Evolutionary conservation across 805 yeast genomes (phyloP).

Genomic region (Candida pseudofarinosa): DNA sequence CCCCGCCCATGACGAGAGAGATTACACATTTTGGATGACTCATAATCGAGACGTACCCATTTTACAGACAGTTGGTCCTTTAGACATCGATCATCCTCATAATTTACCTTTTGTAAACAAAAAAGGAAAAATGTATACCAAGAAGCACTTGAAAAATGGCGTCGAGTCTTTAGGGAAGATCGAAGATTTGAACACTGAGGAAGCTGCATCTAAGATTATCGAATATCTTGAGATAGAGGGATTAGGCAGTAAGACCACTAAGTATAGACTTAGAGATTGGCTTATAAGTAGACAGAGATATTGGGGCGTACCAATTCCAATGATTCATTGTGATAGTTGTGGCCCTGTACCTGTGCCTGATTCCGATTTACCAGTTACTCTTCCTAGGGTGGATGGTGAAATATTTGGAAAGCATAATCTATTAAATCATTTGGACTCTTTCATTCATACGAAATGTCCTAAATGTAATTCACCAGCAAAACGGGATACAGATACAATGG

Average conservation of each 20-base stretch:
- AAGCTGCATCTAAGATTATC: conserved; percentile 51
- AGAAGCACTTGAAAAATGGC: conserved; percentile 23
- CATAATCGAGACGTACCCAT: conserved; percentile 49
- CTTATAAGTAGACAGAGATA: conserved; percentile 88
- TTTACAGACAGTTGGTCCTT: conserved; percentile 12
- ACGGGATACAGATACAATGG: conserved; percentile 98
- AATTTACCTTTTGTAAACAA: conserved; percentile 36
- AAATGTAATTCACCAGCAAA: conserved; percentile 58
- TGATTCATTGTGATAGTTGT: conserved; percentile 79
- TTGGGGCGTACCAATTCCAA: conserved; percentile 99
- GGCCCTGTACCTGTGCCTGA: conserved; percentile 94
- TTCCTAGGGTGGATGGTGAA: conserved; percentile 60
- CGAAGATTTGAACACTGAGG: conserved; percentile 44
- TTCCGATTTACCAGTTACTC: conserved; percentile 71
- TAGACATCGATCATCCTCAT: not conserved
- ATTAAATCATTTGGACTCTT: conserved; percentile 59
- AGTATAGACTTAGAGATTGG: conserved; percentile 85
- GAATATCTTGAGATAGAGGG: conserved; percentile 32
- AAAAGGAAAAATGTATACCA: conserved; percentile 37
- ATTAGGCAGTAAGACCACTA: conserved; percentile 46
- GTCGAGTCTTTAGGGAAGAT: conserved; percentile 30
- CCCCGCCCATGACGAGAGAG: conserved; percentile 90
- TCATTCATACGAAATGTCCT: conserved; percentile 77
- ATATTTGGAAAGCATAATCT: conserved; percentile 61
- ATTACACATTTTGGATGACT: conserved; percentile 70